phyloP scores from a whole-genome alignment of 2,329 filamentous ascomycete species.

The Apiospora pterosperma region DNA sequence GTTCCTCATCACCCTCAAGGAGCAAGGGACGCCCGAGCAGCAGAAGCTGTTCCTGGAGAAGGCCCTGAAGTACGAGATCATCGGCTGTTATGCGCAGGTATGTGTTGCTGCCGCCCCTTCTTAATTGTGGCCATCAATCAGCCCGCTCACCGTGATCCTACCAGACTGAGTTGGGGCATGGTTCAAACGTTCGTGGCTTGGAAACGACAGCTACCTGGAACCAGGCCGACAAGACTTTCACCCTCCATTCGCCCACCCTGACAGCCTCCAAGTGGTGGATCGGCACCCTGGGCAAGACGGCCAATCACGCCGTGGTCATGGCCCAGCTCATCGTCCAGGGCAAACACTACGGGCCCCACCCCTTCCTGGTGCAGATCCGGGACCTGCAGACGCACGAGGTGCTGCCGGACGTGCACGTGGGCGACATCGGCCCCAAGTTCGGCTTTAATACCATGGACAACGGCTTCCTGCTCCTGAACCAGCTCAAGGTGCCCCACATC shows the following conservation, averaged over 20 bases:
- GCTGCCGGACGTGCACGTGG: constrained; percentile 67
- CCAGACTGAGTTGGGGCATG: constrained; percentile 71
- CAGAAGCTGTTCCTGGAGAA: constrained; percentile 68
- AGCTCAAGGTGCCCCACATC: constrained; percentile 70
- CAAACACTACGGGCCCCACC: constrained; percentile 70
- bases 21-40: constrained; percentile 71
- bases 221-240: constrained; percentile 69
- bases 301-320: constrained; percentile 77
- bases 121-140: neutral
- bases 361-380: constrained; percentile 73
- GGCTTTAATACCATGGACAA: constrained; percentile 83
- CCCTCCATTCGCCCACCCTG: constrained; percentile 67
- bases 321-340: constrained; percentile 69
- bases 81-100: constrained; percentile 72
- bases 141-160: neutral
- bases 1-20: constrained; percentile 56
- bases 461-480: constrained; percentile 73
- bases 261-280: constrained; percentile 86
- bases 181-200: constrained; percentile 70
- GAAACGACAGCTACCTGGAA: constrained; percentile 76
- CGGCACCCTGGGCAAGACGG: constrained; percentile 70
- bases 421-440: constrained; percentile 79
- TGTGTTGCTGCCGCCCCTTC: neutral
- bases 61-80: constrained; percentile 66
- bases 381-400: constrained; percentile 68